Base-by-base conservation (phyloP, 108 stramenopile species). In the Cyclotella kingstonii region DNA sequence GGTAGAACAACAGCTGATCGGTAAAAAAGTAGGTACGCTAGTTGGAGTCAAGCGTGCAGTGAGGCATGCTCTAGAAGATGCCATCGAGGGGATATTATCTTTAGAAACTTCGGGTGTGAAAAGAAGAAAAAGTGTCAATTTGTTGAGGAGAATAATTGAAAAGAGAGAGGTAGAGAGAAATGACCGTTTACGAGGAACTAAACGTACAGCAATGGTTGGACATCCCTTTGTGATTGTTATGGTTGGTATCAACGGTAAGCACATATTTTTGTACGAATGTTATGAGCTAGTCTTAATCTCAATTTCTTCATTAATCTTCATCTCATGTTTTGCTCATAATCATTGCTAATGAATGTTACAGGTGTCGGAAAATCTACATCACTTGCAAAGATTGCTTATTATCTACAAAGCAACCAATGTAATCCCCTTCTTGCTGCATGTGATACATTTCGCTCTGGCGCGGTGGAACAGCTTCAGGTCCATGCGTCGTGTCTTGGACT, bases 381-480 rank as follows among this genome's bases (percentile, higher is more conserved):
- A 17, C 73, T 97, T 36, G 95, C 94, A 49, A 97, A 97, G 63
- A 68, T 96, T 64, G 94, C 96, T 0, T 84, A 86, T 51, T 87
- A 91, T 41, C 63, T 97, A 14, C 77, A 87, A 60, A 54, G 60
- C 31, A 86, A 92, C 12, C 86, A 88, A 25, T 91, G 89, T 73
- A 71, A 74, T 15, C 90, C 90, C 17, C 63, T 91, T 8, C 63
- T 98, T 27, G 96, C 95, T 21, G 98, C 98, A 5, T 97, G 96
- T 52, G 98, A 98, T 71, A 97, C 98, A n/a, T 98, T 97, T 73
- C 87, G 98, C 8, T 85, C 86, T 14, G 98, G 98, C 14, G 98
- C 98, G 5, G 96, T 97, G 21, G 96, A 98, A 81, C 98, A 98
- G 69, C 86, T 98, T 39, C 76, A 76, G 11, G 87, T 93, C 12